A percentile compares a stretch with the other conserved stretches of the same genome.
Conservation (phyloP, 345 rosid genomes). For the Turritis glabra region DNA sequence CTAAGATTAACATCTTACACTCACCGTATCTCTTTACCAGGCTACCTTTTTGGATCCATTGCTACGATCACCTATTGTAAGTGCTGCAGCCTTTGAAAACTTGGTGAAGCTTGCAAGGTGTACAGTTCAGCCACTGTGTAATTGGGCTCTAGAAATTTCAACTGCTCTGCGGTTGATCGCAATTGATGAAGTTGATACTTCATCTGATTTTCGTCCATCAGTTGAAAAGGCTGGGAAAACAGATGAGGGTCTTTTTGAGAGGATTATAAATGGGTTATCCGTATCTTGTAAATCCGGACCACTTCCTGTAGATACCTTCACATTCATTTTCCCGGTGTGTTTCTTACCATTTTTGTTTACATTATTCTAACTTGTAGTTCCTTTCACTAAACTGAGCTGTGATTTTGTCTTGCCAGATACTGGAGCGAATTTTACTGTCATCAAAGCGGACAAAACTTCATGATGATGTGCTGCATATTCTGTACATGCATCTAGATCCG, state of each 20-base stretch:
- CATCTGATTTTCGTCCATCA: slow-evolving; percentile 52
- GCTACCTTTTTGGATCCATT: slow-evolving; percentile 81
- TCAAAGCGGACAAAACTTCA: slow-evolving; percentile 84
- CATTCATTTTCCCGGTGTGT: slow-evolving; percentile 89
- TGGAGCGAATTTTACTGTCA: slow-evolving; percentile 77
- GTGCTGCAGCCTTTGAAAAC: slow-evolving; percentile 77
- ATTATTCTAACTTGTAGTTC: slow-evolving; percentile 16
- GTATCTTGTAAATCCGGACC: slow-evolving; percentile 84
- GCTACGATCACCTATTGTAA: slow-evolving; percentile 74
- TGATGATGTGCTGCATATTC: slow-evolving; percentile 77
- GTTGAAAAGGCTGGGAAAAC: slow-evolving; percentile 55
- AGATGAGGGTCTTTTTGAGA: slow-evolving; percentile 72
- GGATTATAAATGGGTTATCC: slow-evolving; percentile 66
- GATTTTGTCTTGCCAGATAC: slow-evolving; percentile 58
- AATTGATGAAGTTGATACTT: slow-evolving; percentile 55
- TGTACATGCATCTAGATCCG: slow-evolving; percentile 89
- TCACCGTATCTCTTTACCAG: slow-evolving; percentile 44
- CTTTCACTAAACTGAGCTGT: background rate
- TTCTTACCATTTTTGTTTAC: background rate
- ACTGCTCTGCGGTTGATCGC: slow-evolving; percentile 81
- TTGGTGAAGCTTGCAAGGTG: slow-evolving; percentile 86
- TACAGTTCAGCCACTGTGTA: slow-evolving; percentile 77
- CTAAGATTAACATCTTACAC: slow-evolving; percentile 15
- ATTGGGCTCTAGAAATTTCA: slow-evolving; percentile 94
- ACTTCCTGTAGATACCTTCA: slow-evolving; percentile 95